Percentiles rank a stretch among this genome's conserved stretches.
phyloP scores from a whole-genome alignment of 768 basidiomycete species.

The Cubamyces lactineus region DNA sequence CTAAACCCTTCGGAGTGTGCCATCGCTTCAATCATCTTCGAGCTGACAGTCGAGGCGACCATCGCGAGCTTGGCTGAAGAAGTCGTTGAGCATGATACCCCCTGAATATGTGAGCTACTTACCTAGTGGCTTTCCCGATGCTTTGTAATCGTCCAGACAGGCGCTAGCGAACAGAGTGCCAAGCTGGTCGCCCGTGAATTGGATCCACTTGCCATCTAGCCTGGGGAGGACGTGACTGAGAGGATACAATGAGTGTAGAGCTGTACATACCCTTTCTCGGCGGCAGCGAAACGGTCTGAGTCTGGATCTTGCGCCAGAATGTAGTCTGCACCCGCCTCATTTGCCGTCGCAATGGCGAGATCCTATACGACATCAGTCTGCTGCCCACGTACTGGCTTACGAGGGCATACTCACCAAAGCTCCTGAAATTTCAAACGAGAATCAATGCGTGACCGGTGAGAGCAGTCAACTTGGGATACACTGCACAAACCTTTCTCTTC shows the following conservation, averaged over 20 bases:
- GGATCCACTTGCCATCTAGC: conserved; percentile 59
- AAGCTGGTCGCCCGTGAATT: conserved; percentile 86
- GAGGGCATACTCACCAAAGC: conserved; percentile 27
- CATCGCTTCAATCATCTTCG: conserved; percentile 85
- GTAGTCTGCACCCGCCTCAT: conserved; percentile 53
- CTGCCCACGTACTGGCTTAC: too few species aligned
- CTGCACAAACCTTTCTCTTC: conserved; percentile 74
- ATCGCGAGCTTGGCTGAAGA: conserved; percentile 67
- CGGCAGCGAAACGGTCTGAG: conserved; percentile 80
- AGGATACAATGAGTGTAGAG: not conserved
- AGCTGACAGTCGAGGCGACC: conserved; percentile 89
- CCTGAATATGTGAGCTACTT: not conserved
- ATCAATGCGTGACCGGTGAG: not conserved
- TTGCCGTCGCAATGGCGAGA: conserved; percentile 68
- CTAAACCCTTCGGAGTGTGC: conserved; percentile 77
- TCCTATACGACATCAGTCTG: conserved; percentile 47
- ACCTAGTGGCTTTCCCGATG: conserved; percentile 50
- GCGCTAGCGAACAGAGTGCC: conserved; percentile 60
- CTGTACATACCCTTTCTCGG: conserved; percentile 53
- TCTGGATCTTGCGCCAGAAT: conserved; percentile 92
- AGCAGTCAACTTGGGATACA: not conserved
- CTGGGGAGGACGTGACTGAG: conserved; percentile 33
- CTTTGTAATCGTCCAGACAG: conserved; percentile 48
- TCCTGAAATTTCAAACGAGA: conserved; percentile 17
- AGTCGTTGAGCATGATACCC: conserved; percentile 12